Conservation (phyloP, 1,284 basidiomycete genomes). For the Sanghuangporus sanghuang region DNA sequence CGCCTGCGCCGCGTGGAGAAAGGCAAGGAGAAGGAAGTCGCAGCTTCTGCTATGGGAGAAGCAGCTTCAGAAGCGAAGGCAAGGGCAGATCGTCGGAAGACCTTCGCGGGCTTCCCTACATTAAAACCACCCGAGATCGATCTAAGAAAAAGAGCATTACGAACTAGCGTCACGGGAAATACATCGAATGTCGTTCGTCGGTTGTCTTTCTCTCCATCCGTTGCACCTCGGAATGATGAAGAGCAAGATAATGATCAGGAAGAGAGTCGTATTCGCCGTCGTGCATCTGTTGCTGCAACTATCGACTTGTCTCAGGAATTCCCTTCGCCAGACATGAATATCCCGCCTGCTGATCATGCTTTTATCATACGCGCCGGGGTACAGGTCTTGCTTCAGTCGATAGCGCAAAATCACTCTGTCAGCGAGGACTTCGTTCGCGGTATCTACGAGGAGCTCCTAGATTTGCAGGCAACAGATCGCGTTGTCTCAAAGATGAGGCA, state of each 20-base stretch:
- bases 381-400: conserved; percentile 11
- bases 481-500: conserved; percentile 10
- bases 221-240: background rate
- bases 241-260: background rate
- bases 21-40: background rate
- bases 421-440: conserved; percentile 11
- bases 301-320: conserved; percentile 7
- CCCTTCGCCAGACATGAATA: conserved; percentile 2
- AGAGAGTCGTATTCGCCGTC: background rate
- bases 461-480: conserved; percentile 11
- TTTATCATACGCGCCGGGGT: conserved; percentile 9
- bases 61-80: background rate
- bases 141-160: conserved; percentile 1
- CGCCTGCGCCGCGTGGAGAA: conserved; percentile 2
- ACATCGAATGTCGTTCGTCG: background rate
- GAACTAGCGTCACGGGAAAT: background rate
- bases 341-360: conserved; percentile 6
- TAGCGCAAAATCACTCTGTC: conserved; percentile 16
- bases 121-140: conserved; percentile 8
- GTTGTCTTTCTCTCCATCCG: background rate
- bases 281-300: conserved; percentile 7
- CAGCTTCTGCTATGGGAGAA: background rate
- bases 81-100: conserved; percentile 6
- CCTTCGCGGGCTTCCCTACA: conserved; percentile 14
- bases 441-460: conserved; percentile 11